Evolutionary conservation across 352 stramenopile species (phyloP).

Genomic region (Phytophthora quininea): DNA sequence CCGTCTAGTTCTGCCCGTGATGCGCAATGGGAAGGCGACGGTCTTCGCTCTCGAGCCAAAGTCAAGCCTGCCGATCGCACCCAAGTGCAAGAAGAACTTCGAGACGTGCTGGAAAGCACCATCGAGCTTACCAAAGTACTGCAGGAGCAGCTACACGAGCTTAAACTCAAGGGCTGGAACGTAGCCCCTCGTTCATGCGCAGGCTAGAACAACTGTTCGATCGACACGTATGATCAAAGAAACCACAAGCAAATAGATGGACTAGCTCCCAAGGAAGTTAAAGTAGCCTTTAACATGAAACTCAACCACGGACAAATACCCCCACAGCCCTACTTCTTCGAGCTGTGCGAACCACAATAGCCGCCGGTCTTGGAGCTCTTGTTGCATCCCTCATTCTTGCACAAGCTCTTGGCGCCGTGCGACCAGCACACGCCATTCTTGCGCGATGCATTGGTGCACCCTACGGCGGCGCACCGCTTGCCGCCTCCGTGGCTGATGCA

Average conservation of each 20-base stretch:
- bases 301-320: neutral
- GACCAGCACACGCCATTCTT: slow-evolving; percentile 87
- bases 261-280: slow-evolving; percentile 31
- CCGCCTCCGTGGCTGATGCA: slow-evolving; percentile 88
- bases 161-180: slow-evolving; percentile 84
- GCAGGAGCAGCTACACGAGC: slow-evolving; percentile 77
- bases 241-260: slow-evolving; percentile 32
- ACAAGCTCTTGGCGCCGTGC: slow-evolving; percentile 81
- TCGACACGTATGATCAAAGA: too few relatives aligned
- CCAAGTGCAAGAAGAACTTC: slow-evolving; percentile 77
- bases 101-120: slow-evolving; percentile 61
- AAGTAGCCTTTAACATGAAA: slow-evolving; percentile 48
- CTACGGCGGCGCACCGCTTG: slow-evolving; percentile 76
- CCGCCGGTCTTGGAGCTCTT: slow-evolving; percentile 82
- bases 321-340: slow-evolving; percentile 65
- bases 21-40: slow-evolving; percentile 11
- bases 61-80: slow-evolving; percentile 50
- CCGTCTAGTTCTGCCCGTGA: slow-evolving; percentile 15
- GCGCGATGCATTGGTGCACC: slow-evolving; percentile 78
- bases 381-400: slow-evolving; percentile 79
- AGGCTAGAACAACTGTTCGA: slow-evolving; percentile 3
- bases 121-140: slow-evolving; percentile 76
- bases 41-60: slow-evolving; percentile 17
- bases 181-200: slow-evolving; percentile 36
- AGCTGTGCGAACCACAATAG: slow-evolving; percentile 84